These are phyloP conservation scores for Irpex sp. DNA, from an alignment of 1,284 basidiomycete species.

Conservation along the genomic window DNA sequence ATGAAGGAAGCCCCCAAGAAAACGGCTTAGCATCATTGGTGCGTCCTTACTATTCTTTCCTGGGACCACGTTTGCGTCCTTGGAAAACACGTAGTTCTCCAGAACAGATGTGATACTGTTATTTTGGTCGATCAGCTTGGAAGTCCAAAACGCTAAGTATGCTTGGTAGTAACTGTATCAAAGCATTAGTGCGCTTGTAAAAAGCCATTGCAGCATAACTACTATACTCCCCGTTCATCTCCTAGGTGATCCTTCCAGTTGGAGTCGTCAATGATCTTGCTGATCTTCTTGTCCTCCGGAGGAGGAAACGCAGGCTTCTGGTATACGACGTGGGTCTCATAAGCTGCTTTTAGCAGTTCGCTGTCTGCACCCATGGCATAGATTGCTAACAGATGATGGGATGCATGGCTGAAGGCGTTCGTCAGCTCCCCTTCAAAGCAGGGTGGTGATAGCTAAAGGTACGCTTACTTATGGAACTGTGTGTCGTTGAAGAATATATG, in stretches of 20 bases:
- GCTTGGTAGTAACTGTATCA: constrained; percentile 60
- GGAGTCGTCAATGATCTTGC: constrained; percentile 40
- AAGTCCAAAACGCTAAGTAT: constrained; percentile 66
- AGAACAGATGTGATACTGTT: constrained; percentile 45
- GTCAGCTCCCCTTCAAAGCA: background rate
- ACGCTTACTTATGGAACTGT: constrained; percentile 62
- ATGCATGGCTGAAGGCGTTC: constrained; percentile 18
- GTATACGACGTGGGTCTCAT: constrained; percentile 24
- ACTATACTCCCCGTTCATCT: constrained; percentile 47
- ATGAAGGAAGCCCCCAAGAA: constrained; percentile 68
- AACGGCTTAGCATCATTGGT: constrained; percentile 68
- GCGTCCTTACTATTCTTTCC: constrained; percentile 33
- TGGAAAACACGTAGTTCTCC: constrained; percentile 68
- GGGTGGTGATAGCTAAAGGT: background rate
- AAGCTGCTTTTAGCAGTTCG: constrained; percentile 19
- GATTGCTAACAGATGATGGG: constrained; percentile 25
- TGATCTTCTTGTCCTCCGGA: constrained; percentile 10
- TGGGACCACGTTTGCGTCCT: constrained; percentile 52
- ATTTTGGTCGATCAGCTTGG: constrained; percentile 38
- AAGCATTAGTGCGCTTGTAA: too few species aligned
- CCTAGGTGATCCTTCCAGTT: constrained; percentile 62
- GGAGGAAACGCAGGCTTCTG: constrained; percentile 21
- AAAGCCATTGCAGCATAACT: too few species aligned
- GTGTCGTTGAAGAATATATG: constrained; percentile 71
- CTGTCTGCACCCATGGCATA: constrained; percentile 22